Percentiles rank a stretch among this genome's conserved stretches.
phyloP scores from a whole-genome alignment of 2,329 filamentous ascomycete species.

The Xenoacremonium recifei region DNA sequence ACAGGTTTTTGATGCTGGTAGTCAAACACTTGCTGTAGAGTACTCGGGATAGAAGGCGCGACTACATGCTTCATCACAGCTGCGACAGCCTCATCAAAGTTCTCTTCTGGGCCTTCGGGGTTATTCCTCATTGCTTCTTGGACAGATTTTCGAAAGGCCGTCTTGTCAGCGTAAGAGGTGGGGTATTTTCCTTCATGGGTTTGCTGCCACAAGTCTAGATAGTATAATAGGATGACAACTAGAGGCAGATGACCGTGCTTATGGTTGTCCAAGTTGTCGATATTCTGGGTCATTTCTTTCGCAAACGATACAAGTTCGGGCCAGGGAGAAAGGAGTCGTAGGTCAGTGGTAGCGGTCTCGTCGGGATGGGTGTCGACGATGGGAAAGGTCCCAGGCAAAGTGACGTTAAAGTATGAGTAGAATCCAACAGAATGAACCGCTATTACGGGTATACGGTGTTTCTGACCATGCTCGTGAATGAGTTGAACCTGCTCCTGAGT shows the following conservation, averaged over 20 bases:
- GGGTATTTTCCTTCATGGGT: slow-evolving; percentile 68
- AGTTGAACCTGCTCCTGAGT: slow-evolving; percentile 39
- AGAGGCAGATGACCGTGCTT: slow-evolving; percentile 93
- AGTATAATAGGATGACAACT: slow-evolving; percentile 77
- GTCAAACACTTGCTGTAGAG: slow-evolving; percentile 75
- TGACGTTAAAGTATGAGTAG: slow-evolving; percentile 83
- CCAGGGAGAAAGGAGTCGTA: slow-evolving; percentile 85
- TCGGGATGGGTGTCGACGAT: slow-evolving; percentile 96
- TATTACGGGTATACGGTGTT: slow-evolving; percentile 69
- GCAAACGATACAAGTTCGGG: slow-evolving; percentile 71
- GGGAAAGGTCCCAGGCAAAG: slow-evolving; percentile 76
- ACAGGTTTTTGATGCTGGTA: slow-evolving; percentile 53
- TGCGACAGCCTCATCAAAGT: slow-evolving; percentile 87
- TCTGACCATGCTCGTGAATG: slow-evolving; percentile 46
- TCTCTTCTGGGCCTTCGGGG: slow-evolving; percentile 88
- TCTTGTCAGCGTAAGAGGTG: slow-evolving; percentile 79
- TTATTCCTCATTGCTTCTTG: slow-evolving; percentile 67
- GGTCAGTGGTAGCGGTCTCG: slow-evolving; percentile 77
- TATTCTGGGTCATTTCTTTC: slow-evolving; percentile 62
- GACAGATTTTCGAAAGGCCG: slow-evolving; percentile 72
- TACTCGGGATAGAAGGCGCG: slow-evolving; percentile 62
- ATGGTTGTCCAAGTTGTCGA: slow-evolving; percentile 70
- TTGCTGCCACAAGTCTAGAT: slow-evolving; percentile 76
- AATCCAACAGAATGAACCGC: slow-evolving; percentile 89
- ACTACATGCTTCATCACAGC: slow-evolving; percentile 88